Conservation (phyloP, 1,284 basidiomycete genomes). For the Mycena sp. region DNA sequence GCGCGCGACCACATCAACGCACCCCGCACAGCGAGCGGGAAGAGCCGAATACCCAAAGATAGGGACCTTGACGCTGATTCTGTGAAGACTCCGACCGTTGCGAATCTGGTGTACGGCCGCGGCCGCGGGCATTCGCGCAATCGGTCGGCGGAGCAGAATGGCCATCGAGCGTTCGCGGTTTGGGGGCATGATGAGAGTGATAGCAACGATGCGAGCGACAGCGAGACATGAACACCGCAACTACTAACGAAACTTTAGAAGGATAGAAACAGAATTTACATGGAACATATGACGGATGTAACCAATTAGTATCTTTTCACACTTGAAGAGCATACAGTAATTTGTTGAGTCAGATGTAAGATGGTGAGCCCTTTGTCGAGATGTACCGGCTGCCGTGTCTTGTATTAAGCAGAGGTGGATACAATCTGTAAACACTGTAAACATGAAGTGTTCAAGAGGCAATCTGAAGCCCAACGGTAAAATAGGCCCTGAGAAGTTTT, state of each 20-base stretch:
- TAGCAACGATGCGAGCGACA: constrained; percentile 77
- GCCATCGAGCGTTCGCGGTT: constrained; percentile 78
- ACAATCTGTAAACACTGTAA: no score
- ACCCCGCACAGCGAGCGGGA: constrained; percentile 55
- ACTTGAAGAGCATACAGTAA: not conserved
- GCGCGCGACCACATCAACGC: constrained; percentile 65
- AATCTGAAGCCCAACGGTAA: no score
- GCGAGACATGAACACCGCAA: constrained; percentile 50
- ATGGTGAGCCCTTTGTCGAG: no score
- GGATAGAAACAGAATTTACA: constrained; percentile 6
- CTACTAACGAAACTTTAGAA: not conserved
- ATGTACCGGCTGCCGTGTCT: no score
- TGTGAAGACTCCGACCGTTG: constrained; percentile 71
- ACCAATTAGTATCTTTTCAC: not conserved
- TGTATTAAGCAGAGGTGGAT: no score
- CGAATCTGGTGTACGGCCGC: constrained; percentile 48
- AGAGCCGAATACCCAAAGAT: constrained; percentile 60
- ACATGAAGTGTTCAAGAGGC: no score
- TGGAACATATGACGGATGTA: constrained; percentile 15
- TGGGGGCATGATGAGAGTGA: constrained; percentile 91
- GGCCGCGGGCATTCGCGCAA: constrained; percentile 52
- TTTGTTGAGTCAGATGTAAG: no score
- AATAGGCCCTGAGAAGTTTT: no score
- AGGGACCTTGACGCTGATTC: constrained; percentile 62
- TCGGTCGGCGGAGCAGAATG: constrained; percentile 52